phyloP scores from a whole-genome alignment of 2,329 filamentous ascomycete species.

The Curvularia eragrostidis region DNA sequence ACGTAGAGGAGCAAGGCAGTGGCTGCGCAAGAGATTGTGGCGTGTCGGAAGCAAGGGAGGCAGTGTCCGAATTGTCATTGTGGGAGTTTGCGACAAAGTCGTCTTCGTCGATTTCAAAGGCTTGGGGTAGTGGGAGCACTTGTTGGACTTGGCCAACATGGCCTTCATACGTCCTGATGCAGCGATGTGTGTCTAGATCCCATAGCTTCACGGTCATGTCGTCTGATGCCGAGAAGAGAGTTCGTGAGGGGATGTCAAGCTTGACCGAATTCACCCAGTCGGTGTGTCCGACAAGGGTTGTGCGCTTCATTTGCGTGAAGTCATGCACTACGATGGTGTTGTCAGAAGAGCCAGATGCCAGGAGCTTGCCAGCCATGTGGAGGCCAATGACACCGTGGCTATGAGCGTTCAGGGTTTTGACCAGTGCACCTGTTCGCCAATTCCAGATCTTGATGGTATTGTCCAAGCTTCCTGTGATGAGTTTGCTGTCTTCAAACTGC shows the following conservation, averaged over 20 bases:
- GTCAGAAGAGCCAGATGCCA: conserved; percentile 90
- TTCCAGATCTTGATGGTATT: conserved; percentile 93
- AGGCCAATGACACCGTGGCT: conserved; percentile 82
- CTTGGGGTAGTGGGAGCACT: conserved; percentile 79
- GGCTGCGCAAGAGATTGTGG: conserved; percentile 15
- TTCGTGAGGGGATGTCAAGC: conserved; percentile 80
- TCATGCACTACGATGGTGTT: conserved; percentile 92
- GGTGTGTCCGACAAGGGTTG: conserved; percentile 79
- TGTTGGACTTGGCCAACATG: conserved; percentile 97
- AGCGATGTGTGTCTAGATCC: conserved; percentile 85
- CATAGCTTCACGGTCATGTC: conserved; percentile 90
- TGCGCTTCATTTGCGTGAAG: conserved; percentile 82
- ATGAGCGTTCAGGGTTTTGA: conserved; percentile 82
- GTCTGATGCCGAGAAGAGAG: conserved; percentile 90
- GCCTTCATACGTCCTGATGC: conserved; percentile 79
- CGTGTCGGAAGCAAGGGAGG: conserved; percentile 40
- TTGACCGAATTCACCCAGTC: conserved; percentile 98
- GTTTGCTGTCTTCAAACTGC: conserved; percentile 89
- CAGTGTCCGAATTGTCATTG: conserved; percentile 55
- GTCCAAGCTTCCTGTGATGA: conserved; percentile 90
- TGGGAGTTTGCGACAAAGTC: conserved; percentile 63
- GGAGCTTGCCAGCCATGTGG: conserved; percentile 82
- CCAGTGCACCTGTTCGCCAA: conserved; percentile 87
- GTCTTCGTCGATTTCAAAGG: conserved; percentile 87
- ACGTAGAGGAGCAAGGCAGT: conserved; percentile 13